Base-by-base conservation (phyloP, 192 early-diverging fungal genomes). In the Backusella macrospora region DNA sequence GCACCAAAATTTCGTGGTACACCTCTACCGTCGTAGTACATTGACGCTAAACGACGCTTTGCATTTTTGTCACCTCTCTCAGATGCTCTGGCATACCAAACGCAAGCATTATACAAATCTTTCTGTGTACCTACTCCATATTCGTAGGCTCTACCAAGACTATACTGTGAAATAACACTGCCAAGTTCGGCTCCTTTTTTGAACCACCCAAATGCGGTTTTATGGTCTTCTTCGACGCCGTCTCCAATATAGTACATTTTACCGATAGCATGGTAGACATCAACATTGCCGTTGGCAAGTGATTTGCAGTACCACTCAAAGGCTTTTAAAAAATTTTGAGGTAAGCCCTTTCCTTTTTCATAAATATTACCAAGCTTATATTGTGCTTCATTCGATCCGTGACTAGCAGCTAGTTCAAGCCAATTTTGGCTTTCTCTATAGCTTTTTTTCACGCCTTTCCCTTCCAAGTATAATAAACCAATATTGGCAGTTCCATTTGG, bases 221-320 rank as follows among this genome's bases (percentile, higher is more conserved):
- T 23, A 59, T 59, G 52, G 12, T 59, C 52, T 59, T 59, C 52
- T 12, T 59, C 21, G 3, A 59, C 21, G 26, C 52, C 52, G 9
- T 59, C 52, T 7, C 52, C 52, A 18, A 59, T 16, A 59, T 59
- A 59, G 52, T 59, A 59, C 52, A 59, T 59, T 59, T 59, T 59
- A 0, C 52, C 52, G 26, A 59, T 59, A 10, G 52, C 21, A 3
- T 59, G 8, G 26, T 59, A 59, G 10, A 23, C 52, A 59, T 59
- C 52, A 23, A 23, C 26, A 21, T 59, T 59, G 2, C 52, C 52
- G 26, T 26, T 59, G 23, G 52, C 52, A 13, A 59, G 18, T 26
- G 52, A 8, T 4, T 59, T 59, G 9, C 52, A 59, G 26, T 59
- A 59, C 52, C 52, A 59, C 12, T 59, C 52, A 59, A 59, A 59